Conservation (phyloP, 305 asterid genomes). For the Ruellia speciosa region DNA sequence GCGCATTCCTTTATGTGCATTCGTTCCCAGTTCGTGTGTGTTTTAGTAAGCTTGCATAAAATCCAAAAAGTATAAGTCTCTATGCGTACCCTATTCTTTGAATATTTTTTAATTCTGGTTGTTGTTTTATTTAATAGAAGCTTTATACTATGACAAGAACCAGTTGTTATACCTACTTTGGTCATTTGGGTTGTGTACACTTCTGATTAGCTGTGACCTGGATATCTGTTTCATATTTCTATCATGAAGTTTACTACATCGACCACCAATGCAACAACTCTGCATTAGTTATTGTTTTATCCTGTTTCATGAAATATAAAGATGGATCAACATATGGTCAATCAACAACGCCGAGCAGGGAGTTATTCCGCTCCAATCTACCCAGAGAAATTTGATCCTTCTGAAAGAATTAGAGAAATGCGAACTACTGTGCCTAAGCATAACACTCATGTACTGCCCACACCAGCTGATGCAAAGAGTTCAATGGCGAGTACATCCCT, state of each 20-base stretch:
- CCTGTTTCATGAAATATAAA: conserved; percentile 24
- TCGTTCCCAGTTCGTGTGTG: neutral
- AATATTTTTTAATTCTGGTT: too few species aligned
- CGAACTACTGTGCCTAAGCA: conserved; percentile 41
- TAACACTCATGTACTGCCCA: conserved; percentile 77
- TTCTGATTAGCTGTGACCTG: conserved; percentile 14
- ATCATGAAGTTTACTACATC: conserved; percentile 11
- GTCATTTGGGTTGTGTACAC: conserved; percentile 7
- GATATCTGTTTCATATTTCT: conserved; percentile 1
- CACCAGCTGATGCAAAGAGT: conserved; percentile 77
- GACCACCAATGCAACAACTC: neutral
- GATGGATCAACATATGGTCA: conserved; percentile 42
- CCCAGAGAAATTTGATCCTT: conserved; percentile 58
- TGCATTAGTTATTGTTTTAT: conserved; percentile 1
- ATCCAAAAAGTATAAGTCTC: too few species aligned
- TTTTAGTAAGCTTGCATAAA: neutral
- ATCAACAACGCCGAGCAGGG: conserved; percentile 41
- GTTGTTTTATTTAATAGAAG: too few species aligned
- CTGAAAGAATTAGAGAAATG: conserved; percentile 55
- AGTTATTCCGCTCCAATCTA: conserved; percentile 89
- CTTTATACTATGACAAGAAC: too few species aligned
- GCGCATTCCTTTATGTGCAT: conserved; percentile 1
- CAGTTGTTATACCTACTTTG: conserved; percentile 2
- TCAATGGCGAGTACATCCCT: conserved; percentile 32
- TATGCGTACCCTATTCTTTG: too few species aligned